Evolutionary conservation across 306 rosid genomes (phyloP).

Genomic region (Gillenia trifoliata): DNA sequence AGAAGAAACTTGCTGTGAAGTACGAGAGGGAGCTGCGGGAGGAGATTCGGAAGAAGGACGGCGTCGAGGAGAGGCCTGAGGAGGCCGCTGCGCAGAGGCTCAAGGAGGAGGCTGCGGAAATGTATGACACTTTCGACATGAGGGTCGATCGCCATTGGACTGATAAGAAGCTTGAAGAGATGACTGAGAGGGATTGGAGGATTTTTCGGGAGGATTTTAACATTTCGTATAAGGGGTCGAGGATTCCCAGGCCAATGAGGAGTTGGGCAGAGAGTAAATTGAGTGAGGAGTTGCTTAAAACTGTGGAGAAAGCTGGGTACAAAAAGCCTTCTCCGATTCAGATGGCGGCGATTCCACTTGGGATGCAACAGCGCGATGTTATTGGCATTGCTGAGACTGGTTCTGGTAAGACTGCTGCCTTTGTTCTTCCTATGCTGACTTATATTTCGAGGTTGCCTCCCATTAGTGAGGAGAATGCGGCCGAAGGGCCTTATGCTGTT

Average conservation of each 20-base stretch:
- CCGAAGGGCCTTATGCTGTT: slow-evolving; percentile 90
- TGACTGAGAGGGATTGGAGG: slow-evolving; percentile 89
- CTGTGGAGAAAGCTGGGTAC: slow-evolving; percentile 82
- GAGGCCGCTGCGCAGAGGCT: slow-evolving; percentile 80
- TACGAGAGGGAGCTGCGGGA: slow-evolving; percentile 83
- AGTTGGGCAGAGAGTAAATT: slow-evolving; percentile 70
- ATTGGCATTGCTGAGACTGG: slow-evolving; percentile 71
- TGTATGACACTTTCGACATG: slow-evolving; percentile 77
- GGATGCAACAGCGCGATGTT: slow-evolving; percentile 81
- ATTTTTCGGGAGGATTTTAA: slow-evolving; percentile 82
- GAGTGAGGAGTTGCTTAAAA: slow-evolving; percentile 61
- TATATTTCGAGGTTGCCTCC: slow-evolving; percentile 83
- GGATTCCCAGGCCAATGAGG: slow-evolving; percentile 81
- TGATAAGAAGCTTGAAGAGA: slow-evolving; percentile 85
- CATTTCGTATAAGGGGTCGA: slow-evolving; percentile 81
- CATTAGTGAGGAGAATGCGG: slow-evolving; percentile 84
- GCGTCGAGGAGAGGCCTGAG: slow-evolving; percentile 79
- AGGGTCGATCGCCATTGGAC: slow-evolving; percentile 91
- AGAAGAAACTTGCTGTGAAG: slow-evolving; percentile 90
- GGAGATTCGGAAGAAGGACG: slow-evolving; percentile 61
- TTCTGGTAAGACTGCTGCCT: slow-evolving; percentile 94
- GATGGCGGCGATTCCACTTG: slow-evolving; percentile 92
- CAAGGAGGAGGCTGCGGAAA: slow-evolving; percentile 77
- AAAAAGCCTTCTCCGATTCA: slow-evolving; percentile 92
- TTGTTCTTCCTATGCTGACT: slow-evolving; percentile 88